phyloP scores from a whole-genome alignment of 805 yeast species.

The Candida dajiaensis region DNA sequence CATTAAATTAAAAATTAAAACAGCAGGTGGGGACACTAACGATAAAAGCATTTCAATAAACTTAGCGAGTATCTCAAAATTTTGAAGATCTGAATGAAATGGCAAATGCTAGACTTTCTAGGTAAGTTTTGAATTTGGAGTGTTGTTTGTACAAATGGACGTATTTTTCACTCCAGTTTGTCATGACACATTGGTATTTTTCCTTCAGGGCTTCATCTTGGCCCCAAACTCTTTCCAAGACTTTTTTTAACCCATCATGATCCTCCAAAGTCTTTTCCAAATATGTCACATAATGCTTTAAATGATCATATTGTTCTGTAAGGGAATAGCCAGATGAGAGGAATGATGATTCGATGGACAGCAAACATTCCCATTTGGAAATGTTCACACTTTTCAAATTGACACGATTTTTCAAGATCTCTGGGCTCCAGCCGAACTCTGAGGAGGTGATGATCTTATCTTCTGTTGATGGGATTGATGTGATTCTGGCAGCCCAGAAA shows the following conservation, averaged over 20 bases:
- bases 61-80: conserved; percentile 4
- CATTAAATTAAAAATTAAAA: neutral
- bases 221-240: conserved; percentile 32
- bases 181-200: conserved; percentile 28
- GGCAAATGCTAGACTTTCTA: conserved; percentile 28
- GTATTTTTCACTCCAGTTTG: conserved; percentile 37
- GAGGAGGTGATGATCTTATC: conserved; percentile 64
- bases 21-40: too few species aligned
- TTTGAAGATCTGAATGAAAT: conserved; percentile 19
- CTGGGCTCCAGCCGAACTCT: conserved; percentile 73
- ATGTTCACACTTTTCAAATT: conserved; percentile 19
- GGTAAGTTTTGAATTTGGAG: conserved; percentile 28
- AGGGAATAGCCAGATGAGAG: conserved; percentile 25
- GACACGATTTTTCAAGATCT: conserved; percentile 16
- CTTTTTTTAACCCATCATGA: conserved; percentile 37
- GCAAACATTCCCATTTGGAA: conserved; percentile 21
- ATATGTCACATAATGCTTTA: conserved; percentile 34
- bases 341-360: conserved; percentile 24
- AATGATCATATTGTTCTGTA: conserved; percentile 32
- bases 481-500: conserved; percentile 84
- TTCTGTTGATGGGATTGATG: conserved; percentile 68
- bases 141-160: conserved; percentile 30
- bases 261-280: conserved; percentile 34
- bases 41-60: too few species aligned
- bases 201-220: conserved; percentile 2